Conservation (phyloP, 768 basidiomycete genomes). For the Exsudoporus frostii region DNA sequence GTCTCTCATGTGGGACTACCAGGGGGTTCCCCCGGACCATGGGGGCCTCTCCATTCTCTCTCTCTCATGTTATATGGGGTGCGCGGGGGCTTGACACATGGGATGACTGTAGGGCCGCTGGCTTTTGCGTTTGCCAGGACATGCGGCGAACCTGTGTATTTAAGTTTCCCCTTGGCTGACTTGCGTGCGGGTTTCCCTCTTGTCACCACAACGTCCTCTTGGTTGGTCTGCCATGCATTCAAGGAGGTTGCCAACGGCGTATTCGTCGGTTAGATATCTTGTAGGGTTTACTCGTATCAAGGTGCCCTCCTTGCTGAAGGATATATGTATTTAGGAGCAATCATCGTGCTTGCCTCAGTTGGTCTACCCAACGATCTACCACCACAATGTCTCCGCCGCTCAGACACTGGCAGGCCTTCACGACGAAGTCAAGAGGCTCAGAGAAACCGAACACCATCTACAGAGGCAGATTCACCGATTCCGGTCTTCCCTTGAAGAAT, state of each 20-base stretch:
- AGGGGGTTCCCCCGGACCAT: constrained; percentile 12
- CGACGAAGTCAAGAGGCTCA: constrained; percentile 17
- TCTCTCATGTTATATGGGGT: constrained; percentile 8
- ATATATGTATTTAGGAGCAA: constrained; percentile 14
- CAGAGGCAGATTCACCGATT: constrained; percentile 16
- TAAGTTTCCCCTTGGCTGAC: constrained; percentile 15
- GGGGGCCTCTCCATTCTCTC: constrained; percentile 6
- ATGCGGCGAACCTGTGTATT: constrained; percentile 21
- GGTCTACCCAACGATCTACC: constrained; percentile 14
- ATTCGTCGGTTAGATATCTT: constrained; percentile 20
- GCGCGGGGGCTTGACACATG: constrained; percentile 20
- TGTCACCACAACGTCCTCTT: constrained; percentile 11
- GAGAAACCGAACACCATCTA: constrained; percentile 8
- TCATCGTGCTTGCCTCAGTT: not conserved
- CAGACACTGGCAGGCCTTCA: constrained; percentile 21
- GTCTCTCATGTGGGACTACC: constrained; percentile 8
- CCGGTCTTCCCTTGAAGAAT: constrained; percentile 12
- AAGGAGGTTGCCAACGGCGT: constrained; percentile 6
- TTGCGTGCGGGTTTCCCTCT: constrained; percentile 15
- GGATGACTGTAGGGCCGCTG: constrained; percentile 19
- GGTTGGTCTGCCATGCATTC: constrained; percentile 16
- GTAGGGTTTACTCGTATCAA: constrained; percentile 12
- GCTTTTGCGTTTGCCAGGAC: constrained; percentile 14
- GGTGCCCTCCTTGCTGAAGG: constrained; percentile 6
- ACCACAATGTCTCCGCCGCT: constrained; percentile 13